phyloP scores from a whole-genome alignment of 441 rosid genomes.

The Viola pubescens region DNA sequence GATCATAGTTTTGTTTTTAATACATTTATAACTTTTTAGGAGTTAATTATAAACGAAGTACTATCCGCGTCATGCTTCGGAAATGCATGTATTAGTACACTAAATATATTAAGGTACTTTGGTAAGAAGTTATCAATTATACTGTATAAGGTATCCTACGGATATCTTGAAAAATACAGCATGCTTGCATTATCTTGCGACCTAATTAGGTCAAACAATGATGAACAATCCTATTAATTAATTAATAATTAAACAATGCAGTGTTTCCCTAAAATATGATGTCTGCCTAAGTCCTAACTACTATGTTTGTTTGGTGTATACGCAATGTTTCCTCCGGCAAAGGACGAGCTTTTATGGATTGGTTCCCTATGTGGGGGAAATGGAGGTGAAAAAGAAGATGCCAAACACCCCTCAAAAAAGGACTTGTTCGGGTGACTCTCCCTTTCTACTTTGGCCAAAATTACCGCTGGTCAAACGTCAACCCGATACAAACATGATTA shows the following conservation, averaged over 20 bases:
- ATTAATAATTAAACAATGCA: too few relatives aligned
- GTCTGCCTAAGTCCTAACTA: not conserved
- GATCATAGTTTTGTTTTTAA: not conserved
- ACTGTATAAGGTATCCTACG: not conserved
- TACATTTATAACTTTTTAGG: not conserved
- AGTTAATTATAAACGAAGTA: not conserved
- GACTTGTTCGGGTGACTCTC: too few relatives aligned
- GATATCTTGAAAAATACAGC: not conserved
- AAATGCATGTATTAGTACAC: too few relatives aligned
- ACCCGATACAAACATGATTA: too few relatives aligned
- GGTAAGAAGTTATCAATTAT: too few relatives aligned
- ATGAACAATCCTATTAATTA: not conserved
- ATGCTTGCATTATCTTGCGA: not conserved
- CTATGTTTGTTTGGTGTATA: conserved; percentile 16
- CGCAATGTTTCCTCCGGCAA: conserved; percentile 18
- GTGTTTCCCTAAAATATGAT: not conserved
- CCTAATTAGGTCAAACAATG: not conserved
- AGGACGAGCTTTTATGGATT: conserved; percentile 13
- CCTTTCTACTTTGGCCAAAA: too few relatives aligned
- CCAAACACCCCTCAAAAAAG: too few relatives aligned
- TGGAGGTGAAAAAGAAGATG: too few relatives aligned
- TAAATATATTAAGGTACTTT: too few relatives aligned
- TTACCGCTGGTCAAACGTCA: too few relatives aligned
- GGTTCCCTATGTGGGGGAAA: conserved; percentile 14
- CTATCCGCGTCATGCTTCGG: not conserved